Evolutionary conservation across 768 basidiomycete genomes (phyloP).

Genomic region (Dioszegia hungarica): DNA sequence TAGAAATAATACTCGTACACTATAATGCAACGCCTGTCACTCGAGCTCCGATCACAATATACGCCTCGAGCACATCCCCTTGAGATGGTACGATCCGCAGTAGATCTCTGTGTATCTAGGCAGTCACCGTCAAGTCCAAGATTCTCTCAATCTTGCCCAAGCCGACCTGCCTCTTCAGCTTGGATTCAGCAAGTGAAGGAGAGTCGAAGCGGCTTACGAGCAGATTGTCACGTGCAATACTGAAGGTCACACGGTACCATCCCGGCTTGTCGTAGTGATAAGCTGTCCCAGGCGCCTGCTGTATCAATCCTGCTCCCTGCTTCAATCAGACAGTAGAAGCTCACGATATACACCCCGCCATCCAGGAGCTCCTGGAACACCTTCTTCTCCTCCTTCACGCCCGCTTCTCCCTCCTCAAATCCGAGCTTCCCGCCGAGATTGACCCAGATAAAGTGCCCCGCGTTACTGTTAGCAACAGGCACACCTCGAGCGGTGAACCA

Average conservation of each 20-base stretch:
- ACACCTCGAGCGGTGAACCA: slow-evolving; percentile 44
- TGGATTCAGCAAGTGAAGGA: no score
- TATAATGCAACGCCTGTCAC: no score
- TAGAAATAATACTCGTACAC: no score
- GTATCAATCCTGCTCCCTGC: neutral
- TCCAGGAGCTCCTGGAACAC: slow-evolving; percentile 43
- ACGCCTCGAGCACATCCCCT: no score
- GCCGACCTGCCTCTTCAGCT: slow-evolving; percentile 19
- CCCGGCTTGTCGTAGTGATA: slow-evolving; percentile 36
- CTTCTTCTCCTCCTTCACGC: slow-evolving; percentile 31
- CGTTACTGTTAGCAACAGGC: slow-evolving; percentile 34
- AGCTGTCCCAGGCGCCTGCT: slow-evolving; percentile 40
- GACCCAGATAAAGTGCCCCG: slow-evolving; percentile 48
- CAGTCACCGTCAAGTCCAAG: slow-evolving; percentile 5
- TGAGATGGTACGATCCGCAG: no score
- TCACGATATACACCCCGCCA: slow-evolving; percentile 45
- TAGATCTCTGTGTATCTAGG: no score
- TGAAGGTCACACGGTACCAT: slow-evolving; percentile 42
- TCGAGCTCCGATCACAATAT: no score
- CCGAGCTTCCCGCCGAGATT: slow-evolving; percentile 34
- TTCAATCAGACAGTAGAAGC: neutral
- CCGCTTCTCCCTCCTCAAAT: slow-evolving; percentile 18
- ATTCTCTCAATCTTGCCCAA: slow-evolving; percentile 33
- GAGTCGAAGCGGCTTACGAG: neutral
- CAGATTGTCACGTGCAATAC: slow-evolving; percentile 35